Base-by-base conservation (phyloP, 2,329 filamentous ascomycete genomes). In the Neoascochyta sp. region DNA sequence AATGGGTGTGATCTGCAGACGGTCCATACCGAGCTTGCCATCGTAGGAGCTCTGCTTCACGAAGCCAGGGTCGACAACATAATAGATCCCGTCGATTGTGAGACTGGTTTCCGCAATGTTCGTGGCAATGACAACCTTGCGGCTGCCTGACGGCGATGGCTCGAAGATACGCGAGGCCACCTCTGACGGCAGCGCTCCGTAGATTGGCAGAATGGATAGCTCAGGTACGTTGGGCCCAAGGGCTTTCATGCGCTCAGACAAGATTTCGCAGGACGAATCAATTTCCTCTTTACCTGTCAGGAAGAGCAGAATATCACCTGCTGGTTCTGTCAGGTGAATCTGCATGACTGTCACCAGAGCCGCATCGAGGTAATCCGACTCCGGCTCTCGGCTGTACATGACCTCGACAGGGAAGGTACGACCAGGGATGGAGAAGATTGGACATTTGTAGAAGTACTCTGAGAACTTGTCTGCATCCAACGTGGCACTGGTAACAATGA, bases 31-130 rank as follows among this genome's bases (percentile, higher is more conserved):
- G 2, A 96, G 76, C 64, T 96, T 96, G 0, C 90, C 86, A 55
- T 98, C 90, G 57, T 95, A 98, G 2, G 86, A 89, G 47, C 92
- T 95, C 58, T 96, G 89, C 68, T 98, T 98, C 39, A 95, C 90
- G 48, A 96, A 98, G 2, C 92, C 92, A 3, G 92, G 89, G 52
- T 98, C 92, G 10, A 98, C 81, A 11, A 98, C 93, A 56, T 94
- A 96, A 67, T 90, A 95, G 45, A 98, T 95, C 27, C 90, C 85
- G 57, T 98, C 92, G 44, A 98, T 96, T 0, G 92, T 98, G 55
- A 98, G 92, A 32, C 87, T 95, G 0, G 92, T 98, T 59, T 98
- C 92, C 1, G 92, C 92, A 54, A 98, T 98, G 51, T 98, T 98
- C 19, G 92, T 98, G 2, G 92, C 92, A 57, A 98, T 94, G 36